These are phyloP conservation scores for Dendrobium huoshanense DNA, from an alignment of 106 monocot species.

Conservation along the genomic window DNA sequence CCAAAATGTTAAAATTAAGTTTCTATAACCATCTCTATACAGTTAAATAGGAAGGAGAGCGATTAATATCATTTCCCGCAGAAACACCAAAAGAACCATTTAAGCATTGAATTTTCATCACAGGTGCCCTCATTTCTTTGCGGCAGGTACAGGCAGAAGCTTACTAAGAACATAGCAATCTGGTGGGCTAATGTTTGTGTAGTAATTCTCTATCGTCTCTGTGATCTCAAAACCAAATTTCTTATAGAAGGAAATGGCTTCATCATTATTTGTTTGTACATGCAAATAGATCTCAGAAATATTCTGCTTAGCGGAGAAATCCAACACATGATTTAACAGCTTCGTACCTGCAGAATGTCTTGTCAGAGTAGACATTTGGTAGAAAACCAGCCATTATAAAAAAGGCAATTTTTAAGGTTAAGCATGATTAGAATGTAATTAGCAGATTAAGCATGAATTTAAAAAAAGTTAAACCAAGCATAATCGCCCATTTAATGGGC, in stretches of 20 bases:
- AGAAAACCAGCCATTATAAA: neutral
- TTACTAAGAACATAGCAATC: conserved; percentile 86
- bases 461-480: too few relatives aligned
- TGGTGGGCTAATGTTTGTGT: conserved; percentile 85
- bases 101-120: neutral
- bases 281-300: conserved; percentile 89
- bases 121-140: conserved; percentile 54
- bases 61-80: neutral
- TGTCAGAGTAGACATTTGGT: neutral
- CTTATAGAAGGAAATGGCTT: conserved; percentile 86
- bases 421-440: too few relatives aligned
- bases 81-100: neutral
- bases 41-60: neutral
- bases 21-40: neutral
- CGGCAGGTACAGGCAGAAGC: conserved; percentile 25
- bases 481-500: too few relatives aligned
- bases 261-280: conserved; percentile 94
- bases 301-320: conserved; percentile 64
- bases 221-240: conserved; percentile 94
- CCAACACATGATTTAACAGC: conserved; percentile 70
- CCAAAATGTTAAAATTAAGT: neutral
- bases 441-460: too few relatives aligned
- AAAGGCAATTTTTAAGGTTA: too few relatives aligned
- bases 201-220: conserved; percentile 85
- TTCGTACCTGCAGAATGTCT: conserved; percentile 58